Evolutionary conservation across 371 early-diverging fungal species (phyloP), one percentile per base, ranked within the genome.

Genomic region (Choanephora cucurbitarum): DNA sequence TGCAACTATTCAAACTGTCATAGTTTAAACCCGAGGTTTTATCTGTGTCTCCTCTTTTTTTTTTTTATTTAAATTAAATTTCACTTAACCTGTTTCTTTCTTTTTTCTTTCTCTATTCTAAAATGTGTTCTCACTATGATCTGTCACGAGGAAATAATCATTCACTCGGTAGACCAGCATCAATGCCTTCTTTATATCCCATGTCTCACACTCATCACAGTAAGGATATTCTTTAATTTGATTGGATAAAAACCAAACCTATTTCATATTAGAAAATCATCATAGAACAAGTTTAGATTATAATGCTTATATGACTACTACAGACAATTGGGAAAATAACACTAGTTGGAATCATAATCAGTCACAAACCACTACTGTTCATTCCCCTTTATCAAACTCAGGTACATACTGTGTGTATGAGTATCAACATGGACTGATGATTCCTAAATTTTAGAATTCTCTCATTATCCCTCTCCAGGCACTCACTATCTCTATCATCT

Each of bases 281-380:
- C 45, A 44, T 24, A 33, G 37, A 37, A 14, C 37, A 37, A 37
- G 37, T 14, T 37, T 37, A 14, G 37, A 37, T 11, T 9, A 14
- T 11, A 37, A 14, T 34, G 51, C 51, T 34, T 39, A 34, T 34
- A 11, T 37, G 2, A 14, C 55, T 18, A 46, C 46, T 41, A 43
- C 60, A 42, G 43, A 43, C 49, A 32, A 41, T 17, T 50, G 34
- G 45, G 51, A 57, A 50, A 60, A 44, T 44, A 49, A 23, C 33
- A 34, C 32, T 49, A 43, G 63, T 62, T 57, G 49, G 54, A 62
- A 62, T 62, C 57, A 57, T 31, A 62, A 62, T 53, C 48, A 45
- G 32, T 24, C 31, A 33, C 31, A 49, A 39, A 44, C 49, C 34
- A 40, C 40, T 61, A 51, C 47, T 13, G 31, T 33, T 59, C 53